Conservation (phyloP, 495 filamentous ascomycete genomes). For the Opeltia flavorubescens region DNA sequence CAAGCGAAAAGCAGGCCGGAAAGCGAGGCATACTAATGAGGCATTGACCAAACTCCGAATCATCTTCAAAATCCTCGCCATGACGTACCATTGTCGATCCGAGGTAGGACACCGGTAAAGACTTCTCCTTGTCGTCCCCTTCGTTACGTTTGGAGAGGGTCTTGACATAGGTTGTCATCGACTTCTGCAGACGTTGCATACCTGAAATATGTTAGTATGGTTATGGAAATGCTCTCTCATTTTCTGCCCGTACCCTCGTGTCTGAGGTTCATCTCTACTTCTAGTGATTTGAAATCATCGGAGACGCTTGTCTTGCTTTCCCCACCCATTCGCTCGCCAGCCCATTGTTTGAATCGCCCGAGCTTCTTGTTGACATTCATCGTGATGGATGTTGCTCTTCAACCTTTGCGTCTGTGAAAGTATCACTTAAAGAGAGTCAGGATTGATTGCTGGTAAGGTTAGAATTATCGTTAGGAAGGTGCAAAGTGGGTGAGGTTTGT, state of each 20-base stretch:
- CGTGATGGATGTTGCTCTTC: background rate
- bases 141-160: slow-evolving; percentile 78
- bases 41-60: slow-evolving; percentile 87
- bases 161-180: slow-evolving; percentile 82
- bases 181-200: slow-evolving; percentile 81
- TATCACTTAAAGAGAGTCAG: background rate
- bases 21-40: slow-evolving; percentile 49
- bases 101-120: slow-evolving; percentile 63
- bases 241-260: slow-evolving; percentile 56
- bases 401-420: background rate
- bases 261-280: slow-evolving; percentile 83
- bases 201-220: slow-evolving; percentile 33
- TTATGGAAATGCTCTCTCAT: background rate
- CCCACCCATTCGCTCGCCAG: slow-evolving; percentile 89
- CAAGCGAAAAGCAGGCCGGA: background rate
- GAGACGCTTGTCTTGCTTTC: slow-evolving; percentile 80
- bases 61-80: slow-evolving; percentile 83
- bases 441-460: background rate
- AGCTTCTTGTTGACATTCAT: slow-evolving; percentile 97
- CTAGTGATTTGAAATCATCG: slow-evolving; percentile 86
- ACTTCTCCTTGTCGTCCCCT: slow-evolving; percentile 74
- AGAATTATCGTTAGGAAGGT: background rate
- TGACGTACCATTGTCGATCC: slow-evolving; percentile 82
- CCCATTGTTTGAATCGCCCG: slow-evolving; percentile 97
- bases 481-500: no score